These are phyloP conservation scores for Suhomyces sp. DNA, from an alignment of 805 yeast species.

Conservation along the genomic window DNA sequence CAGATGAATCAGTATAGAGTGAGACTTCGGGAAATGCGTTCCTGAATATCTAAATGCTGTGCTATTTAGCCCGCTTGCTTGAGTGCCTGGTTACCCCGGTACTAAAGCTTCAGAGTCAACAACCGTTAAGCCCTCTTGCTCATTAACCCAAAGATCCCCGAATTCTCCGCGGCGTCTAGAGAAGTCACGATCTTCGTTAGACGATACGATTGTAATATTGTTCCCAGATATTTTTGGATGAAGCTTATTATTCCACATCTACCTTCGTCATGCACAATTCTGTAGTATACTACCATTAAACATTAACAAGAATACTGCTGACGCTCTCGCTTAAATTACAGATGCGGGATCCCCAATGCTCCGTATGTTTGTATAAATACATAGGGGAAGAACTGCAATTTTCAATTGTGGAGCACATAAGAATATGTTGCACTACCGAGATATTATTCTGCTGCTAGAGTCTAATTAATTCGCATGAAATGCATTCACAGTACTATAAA, in stretches of 20 bases:
- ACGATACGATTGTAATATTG: background rate
- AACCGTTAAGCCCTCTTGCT: background rate
- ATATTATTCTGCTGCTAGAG: background rate
- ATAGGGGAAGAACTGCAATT: background rate
- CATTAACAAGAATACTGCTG: background rate
- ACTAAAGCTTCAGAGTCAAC: background rate
- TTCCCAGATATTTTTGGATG: background rate
- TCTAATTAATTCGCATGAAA: background rate
- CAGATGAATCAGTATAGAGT: background rate
- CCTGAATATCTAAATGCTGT: background rate
- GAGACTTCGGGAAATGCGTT: background rate
- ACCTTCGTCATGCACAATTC: background rate
- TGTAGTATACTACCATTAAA: background rate
- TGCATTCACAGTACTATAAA: background rate
- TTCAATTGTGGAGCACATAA: background rate
- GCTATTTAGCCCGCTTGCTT: background rate
- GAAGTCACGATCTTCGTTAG: background rate
- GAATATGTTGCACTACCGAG: background rate
- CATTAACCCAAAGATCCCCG: background rate
- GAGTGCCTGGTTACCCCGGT: background rate
- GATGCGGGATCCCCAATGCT: background rate
- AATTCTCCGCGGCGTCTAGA: background rate
- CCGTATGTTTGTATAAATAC: background rate
- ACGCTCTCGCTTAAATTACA: background rate
- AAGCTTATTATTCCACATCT: background rate